Evolutionary conservation across 1,284 basidiomycete genomes (phyloP).

Genomic region (Ceratobasidium sp.): DNA sequence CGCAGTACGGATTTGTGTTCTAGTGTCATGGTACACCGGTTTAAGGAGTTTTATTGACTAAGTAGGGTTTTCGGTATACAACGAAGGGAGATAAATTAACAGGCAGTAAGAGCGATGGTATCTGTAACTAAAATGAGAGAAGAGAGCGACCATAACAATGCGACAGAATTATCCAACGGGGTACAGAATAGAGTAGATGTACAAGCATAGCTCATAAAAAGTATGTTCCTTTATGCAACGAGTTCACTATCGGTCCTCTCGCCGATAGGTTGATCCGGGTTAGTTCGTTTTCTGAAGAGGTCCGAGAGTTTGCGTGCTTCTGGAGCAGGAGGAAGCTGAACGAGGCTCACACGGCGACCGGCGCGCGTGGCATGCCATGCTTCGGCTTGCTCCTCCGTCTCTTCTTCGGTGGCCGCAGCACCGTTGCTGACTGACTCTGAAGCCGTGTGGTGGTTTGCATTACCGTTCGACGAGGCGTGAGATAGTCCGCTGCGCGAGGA

Average conservation of each 20-base stretch:
- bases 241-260: background rate
- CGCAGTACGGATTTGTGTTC: too few species aligned
- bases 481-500: conserved; percentile 61
- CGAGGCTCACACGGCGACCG: conserved; percentile 85
- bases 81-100: conserved; percentile 23
- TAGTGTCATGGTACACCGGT: too few species aligned
- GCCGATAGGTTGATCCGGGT: background rate
- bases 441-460: conserved; percentile 62
- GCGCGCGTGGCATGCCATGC: conserved; percentile 87
- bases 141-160: background rate
- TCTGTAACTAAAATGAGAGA: background rate
- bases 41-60: too few species aligned
- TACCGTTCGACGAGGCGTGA: conserved; percentile 52
- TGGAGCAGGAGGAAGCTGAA: conserved; percentile 59
- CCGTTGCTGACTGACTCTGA: conserved; percentile 56
- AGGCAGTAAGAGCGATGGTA: conserved; percentile 15
- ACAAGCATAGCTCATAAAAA: conserved; percentile 11
- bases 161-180: background rate
- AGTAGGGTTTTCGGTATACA: too few species aligned
- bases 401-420: conserved; percentile 3
- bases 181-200: conserved; percentile 18
- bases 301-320: conserved; percentile 32
- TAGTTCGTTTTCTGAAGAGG: conserved; percentile 15
- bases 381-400: conserved; percentile 75
- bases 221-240: background rate